Evolutionary conservation across 441 rosid species (phyloP).

Genomic region (Pelargonium citronellum): DNA sequence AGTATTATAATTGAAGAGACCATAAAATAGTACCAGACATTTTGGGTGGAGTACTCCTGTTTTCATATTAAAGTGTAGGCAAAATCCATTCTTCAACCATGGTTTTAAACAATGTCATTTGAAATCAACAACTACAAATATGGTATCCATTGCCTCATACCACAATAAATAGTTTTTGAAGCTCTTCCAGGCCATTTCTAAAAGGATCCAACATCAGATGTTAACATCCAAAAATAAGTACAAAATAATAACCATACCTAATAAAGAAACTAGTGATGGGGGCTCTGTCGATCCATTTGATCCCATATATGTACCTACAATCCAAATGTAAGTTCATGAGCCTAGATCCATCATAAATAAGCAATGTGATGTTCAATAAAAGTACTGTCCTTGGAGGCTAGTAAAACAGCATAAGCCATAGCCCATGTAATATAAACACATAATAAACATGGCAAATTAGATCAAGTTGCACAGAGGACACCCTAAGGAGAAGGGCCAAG

Average conservation of each 20-base stretch:
- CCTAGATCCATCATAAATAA: not conserved
- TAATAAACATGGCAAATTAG: not conserved
- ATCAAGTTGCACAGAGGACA: not conserved
- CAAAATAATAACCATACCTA: conserved; percentile 41
- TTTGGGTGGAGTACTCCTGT: too few relatives aligned
- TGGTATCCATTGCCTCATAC: not conserved
- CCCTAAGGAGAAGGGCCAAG: not conserved
- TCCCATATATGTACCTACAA: conserved; percentile 54
- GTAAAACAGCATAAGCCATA: not conserved
- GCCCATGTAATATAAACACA: not conserved
- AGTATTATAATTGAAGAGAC: not conserved
- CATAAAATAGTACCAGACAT: not conserved
- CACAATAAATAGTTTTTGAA: not conserved
- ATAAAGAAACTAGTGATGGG: conserved; percentile 72
- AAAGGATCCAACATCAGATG: not conserved
- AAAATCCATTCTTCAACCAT: too few relatives aligned
- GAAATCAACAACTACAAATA: not conserved
- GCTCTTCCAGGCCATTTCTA: not conserved
- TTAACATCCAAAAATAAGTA: not conserved
- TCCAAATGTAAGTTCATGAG: conserved; percentile 17
- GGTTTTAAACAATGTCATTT: not conserved
- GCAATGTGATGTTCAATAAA: not conserved
- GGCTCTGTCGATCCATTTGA: conserved; percentile 54
- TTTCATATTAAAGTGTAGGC: too few relatives aligned
- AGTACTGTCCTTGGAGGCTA: not conserved